A percentile compares a stretch with the other conserved stretches of the same genome.
Conservation (phyloP, 148 eudicot genomes). For the Salicornia ramosissima region DNA sequence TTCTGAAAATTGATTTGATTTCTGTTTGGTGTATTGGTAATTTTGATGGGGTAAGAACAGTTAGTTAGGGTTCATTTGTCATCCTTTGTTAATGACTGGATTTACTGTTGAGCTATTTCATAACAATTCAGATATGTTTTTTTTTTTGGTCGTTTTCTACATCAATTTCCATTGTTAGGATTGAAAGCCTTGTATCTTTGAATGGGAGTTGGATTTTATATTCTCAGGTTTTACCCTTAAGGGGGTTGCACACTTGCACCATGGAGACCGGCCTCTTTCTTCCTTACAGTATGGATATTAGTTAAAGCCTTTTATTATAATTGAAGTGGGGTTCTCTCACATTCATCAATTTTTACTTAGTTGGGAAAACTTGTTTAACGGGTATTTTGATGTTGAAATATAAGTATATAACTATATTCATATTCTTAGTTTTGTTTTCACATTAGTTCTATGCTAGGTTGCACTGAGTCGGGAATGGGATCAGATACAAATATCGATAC, state of each 20-base stretch:
- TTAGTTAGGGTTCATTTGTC: neutral
- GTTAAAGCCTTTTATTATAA: neutral
- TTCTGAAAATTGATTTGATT: neutral
- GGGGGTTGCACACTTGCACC: too few species aligned
- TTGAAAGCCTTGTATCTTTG: too few species aligned
- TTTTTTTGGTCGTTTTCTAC: too few species aligned
- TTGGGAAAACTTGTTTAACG: neutral
- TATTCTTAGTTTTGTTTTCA: neutral
- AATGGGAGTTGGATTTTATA: too few species aligned
- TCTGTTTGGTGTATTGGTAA: neutral
- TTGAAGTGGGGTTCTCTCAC: neutral
- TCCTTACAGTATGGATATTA: too few species aligned
- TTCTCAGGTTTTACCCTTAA: too few species aligned
- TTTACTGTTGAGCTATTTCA: neutral
- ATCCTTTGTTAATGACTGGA: neutral
- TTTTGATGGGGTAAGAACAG: slow-evolving; percentile 5
- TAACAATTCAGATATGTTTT: too few species aligned
- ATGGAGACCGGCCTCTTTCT: too few species aligned
- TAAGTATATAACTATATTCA: neutral
- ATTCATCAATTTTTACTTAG: neutral
- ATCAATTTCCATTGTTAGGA: too few species aligned
- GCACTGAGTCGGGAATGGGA: too few species aligned
- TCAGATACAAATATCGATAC: too few species aligned
- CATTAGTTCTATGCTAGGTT: neutral
- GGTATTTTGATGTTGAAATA: neutral